Percentiles rank a stretch among this genome's conserved stretches.
phyloP scores from a whole-genome alignment of 345 rosid species.

The Excoecaria agallocha region DNA sequence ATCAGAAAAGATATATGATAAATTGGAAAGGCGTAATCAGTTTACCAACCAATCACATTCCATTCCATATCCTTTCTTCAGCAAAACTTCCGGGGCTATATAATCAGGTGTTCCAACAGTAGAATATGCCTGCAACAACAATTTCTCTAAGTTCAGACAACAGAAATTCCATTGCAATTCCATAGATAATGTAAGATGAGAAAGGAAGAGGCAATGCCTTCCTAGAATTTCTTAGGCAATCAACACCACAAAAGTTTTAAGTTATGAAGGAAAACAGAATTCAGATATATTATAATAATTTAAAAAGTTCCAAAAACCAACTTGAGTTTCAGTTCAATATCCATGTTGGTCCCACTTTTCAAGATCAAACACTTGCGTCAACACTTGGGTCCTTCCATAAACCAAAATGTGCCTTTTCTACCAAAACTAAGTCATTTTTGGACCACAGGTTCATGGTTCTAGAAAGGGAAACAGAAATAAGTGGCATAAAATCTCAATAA shows the following conservation, averaged over 20 bases:
- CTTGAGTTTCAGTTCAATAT: not conserved
- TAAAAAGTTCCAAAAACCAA: not conserved
- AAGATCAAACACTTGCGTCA: slow-evolving; percentile 1
- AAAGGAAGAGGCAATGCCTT: not conserved
- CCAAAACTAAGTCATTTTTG: not conserved
- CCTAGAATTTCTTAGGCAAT: slow-evolving; percentile 11
- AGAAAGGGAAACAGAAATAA: not conserved
- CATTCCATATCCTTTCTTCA: slow-evolving; percentile 43
- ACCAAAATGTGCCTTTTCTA: not conserved
- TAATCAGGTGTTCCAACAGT: slow-evolving; percentile 37
- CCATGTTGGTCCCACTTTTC: not conserved
- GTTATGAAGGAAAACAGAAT: too few relatives aligned
- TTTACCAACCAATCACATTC: slow-evolving; percentile 37
- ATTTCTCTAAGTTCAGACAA: slow-evolving; percentile 17
- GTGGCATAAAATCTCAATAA: not conserved
- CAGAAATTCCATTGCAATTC: not conserved
- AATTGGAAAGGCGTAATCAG: not conserved
- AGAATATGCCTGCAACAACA: slow-evolving; percentile 27
- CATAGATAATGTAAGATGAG: not conserved
- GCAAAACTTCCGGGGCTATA: slow-evolving; percentile 37
- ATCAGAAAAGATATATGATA: slow-evolving; percentile 3
- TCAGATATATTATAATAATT: not conserved
- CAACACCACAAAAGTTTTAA: not conserved
- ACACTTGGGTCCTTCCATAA: not conserved
- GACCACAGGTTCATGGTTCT: not conserved